Base-by-base conservation (phyloP, 805 yeast species). In the Candida vartiovaarae region DNA sequence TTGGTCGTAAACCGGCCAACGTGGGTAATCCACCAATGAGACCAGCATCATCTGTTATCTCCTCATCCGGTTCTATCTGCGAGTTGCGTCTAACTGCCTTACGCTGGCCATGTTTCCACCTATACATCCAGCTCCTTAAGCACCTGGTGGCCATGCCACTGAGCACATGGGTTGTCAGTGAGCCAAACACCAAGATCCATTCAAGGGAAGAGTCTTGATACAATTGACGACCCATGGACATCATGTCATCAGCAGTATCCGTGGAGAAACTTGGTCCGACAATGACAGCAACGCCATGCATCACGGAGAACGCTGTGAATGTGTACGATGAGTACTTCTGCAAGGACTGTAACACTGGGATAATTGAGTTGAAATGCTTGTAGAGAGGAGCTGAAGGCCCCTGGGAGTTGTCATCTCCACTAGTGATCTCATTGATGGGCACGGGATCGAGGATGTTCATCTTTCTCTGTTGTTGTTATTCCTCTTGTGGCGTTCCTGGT, bases 271-370 rank as follows among this genome's bases (percentile, higher is more conserved):
- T 55, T 0, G 93, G 91, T 0, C 74, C 68, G 2, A 75, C 50
- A 0, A 76, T 64, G 5, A 79, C 82, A 0, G 82, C 67, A 1
- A 76, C 47, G 0, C 76, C 53, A 57, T 84, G 93, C 8, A 84
- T 60, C 1, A 76, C 70, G 1, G 79, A 60, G 56, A 84, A 84
- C 2, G 71, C 62, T 0, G 73, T 56, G 56, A 84, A 77, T 8
- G 78, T 66, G 40, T 76, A 70, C 0, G 85, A 78, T 10, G 85
- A 74, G 59, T 76, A 80, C 55, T 76, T 76, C 61, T 84, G 93
- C 0, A 62, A 31, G 6, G 32, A 20, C n/a, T 28, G 41, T 11
- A 39, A 28, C 27, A 27, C 27, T 8, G 41, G 41, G 5, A 39
- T 27, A 11, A 26, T 11, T 7, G 36, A 32, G 36, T 33, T 39